Evolutionary conservation across 2,329 filamentous ascomycete species (phyloP).

Genomic region (Dactylonectria macrodidyma): DNA sequence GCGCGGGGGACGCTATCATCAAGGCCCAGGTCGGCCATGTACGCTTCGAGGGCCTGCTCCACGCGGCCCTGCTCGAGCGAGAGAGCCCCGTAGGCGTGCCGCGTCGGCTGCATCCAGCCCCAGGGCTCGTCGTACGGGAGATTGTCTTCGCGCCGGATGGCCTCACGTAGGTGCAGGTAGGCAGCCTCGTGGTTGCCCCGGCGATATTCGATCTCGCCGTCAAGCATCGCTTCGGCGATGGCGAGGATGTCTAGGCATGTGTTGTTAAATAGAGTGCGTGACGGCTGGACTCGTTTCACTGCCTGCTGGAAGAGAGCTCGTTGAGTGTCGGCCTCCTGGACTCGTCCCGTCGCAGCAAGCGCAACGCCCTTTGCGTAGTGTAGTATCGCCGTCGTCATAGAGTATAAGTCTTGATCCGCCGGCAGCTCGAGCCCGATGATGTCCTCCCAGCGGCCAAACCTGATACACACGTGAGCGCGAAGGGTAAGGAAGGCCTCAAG

Average conservation of each 20-base stretch:
- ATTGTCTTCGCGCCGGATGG: slow-evolving; percentile 72
- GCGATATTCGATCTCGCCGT: slow-evolving; percentile 82
- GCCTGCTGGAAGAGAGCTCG: slow-evolving; percentile 67
- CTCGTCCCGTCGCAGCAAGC: slow-evolving; percentile 68
- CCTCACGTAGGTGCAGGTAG: slow-evolving; percentile 69
- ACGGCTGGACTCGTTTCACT: slow-evolving; percentile 66
- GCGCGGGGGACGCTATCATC: slow-evolving; percentile 73
- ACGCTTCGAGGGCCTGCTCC: slow-evolving; percentile 69
- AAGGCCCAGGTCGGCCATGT: slow-evolving; percentile 74
- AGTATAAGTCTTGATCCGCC: slow-evolving; percentile 73
- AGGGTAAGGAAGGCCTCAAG: slow-evolving; percentile 79
- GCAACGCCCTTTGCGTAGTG: slow-evolving; percentile 81
- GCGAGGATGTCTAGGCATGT: slow-evolving; percentile 68
- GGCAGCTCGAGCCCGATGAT: slow-evolving; percentile 72
- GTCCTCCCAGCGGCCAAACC: slow-evolving; percentile 81
- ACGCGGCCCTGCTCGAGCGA: slow-evolving; percentile 75
- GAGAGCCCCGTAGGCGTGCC: slow-evolving; percentile 80
- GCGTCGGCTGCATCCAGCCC: slow-evolving; percentile 84
- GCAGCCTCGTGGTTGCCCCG: slow-evolving; percentile 70
- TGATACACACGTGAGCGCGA: slow-evolving; percentile 78
- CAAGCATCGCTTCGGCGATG: slow-evolving; percentile 76
- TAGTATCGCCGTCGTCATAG: slow-evolving; percentile 76
- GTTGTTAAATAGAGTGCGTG: slow-evolving; percentile 67
- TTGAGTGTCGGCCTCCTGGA: slow-evolving; percentile 69
- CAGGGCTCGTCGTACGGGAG: slow-evolving; percentile 82